Evolutionary conservation across 129 eudicot species (phyloP).

Genomic region (Deinandra increscens): DNA sequence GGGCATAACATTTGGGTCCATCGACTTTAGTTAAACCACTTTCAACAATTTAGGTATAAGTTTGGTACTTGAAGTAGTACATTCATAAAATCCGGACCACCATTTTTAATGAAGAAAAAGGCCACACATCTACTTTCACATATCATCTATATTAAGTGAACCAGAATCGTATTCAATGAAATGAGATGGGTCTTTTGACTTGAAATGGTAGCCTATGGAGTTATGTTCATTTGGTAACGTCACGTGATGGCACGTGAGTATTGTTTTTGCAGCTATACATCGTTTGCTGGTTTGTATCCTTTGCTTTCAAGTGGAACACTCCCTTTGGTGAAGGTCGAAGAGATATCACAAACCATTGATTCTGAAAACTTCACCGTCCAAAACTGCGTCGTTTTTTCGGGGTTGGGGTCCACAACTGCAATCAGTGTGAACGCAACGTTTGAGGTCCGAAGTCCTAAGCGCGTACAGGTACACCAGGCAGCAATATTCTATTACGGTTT

Average conservation of each 20-base stretch:
- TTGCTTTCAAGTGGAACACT: slow-evolving; percentile 63
- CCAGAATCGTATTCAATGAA: neutral
- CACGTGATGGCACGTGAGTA: neutral
- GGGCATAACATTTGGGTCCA: neutral
- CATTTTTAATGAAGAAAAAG: neutral
- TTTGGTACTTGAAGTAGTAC: slow-evolving; percentile 5
- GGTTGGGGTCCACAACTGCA: slow-evolving; percentile 70
- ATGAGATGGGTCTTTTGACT: neutral
- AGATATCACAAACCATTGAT: slow-evolving; percentile 88
- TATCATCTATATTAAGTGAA: neutral
- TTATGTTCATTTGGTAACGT: neutral
- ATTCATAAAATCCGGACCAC: neutral
- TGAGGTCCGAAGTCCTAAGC: slow-evolving; percentile 92
- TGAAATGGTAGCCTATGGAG: neutral
- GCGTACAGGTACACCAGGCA: slow-evolving; percentile 64
- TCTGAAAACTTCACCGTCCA: slow-evolving; percentile 80
- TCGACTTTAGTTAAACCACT: neutral
- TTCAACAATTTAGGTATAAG: neutral
- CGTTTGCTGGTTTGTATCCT: slow-evolving; percentile 76
- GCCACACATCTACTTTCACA: neutral
- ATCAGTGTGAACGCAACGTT: slow-evolving; percentile 75
- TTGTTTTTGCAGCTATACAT: slow-evolving; percentile 65
- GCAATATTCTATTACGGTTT: too few species aligned
- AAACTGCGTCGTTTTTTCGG: slow-evolving; percentile 70
- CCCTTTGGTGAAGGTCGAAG: slow-evolving; percentile 69